A percentile compares a stretch with the other conserved stretches of the same genome.
Evolutionary conservation across 306 rosid species (phyloP).

Genomic region (Trichosanthes truncata): DNA sequence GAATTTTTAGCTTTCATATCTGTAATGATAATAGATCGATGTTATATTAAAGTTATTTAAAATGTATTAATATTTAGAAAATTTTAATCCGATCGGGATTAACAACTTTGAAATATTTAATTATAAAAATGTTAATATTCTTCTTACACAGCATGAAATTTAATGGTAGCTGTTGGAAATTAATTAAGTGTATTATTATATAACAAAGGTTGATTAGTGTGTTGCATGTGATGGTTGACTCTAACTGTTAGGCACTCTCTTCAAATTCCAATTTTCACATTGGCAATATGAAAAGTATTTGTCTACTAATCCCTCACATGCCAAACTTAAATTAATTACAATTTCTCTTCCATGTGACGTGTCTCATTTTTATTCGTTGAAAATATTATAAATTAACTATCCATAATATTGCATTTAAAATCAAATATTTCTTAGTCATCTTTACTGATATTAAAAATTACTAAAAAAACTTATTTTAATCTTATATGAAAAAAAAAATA

Average conservation of each 20-base stretch:
- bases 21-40: no score
- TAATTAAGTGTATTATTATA: background rate
- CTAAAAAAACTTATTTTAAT: no score
- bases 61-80: background rate
- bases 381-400: background rate
- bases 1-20: background rate
- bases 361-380: background rate
- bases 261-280: constrained; percentile 6
- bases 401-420: background rate
- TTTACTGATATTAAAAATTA: background rate
- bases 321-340: background rate
- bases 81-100: background rate
- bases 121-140: background rate
- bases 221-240: constrained; percentile 3
- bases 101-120: background rate
- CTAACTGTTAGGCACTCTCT: background rate
- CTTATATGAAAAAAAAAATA: no score
- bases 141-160: background rate
- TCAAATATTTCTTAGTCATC: background rate
- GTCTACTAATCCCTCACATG: background rate
- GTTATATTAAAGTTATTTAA: background rate
- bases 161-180: background rate
- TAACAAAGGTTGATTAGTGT: background rate
- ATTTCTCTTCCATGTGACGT: background rate
- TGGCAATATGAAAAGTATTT: background rate